Percentiles rank a stretch among this genome's conserved stretches.
phyloP scores from a whole-genome alignment of 2,329 filamentous ascomycete species.

The Penicillium sp. region DNA sequence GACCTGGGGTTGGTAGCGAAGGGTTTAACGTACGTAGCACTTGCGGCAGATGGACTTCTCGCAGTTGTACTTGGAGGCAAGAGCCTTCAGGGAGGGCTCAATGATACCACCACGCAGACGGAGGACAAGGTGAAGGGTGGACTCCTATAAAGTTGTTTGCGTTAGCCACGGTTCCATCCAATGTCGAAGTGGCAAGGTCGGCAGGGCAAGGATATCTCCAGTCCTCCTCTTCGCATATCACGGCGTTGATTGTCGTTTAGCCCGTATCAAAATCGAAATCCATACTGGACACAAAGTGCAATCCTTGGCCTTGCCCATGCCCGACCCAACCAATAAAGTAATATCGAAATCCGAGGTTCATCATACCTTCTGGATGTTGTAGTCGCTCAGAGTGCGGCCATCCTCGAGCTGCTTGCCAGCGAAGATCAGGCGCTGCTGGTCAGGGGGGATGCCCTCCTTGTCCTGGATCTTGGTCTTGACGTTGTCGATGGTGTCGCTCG shows the following conservation, averaged over 20 bases:
- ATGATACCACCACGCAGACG: constrained; percentile 99
- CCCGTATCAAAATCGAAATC: background rate
- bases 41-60: constrained; percentile 99
- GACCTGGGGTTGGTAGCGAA: background rate
- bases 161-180: constrained; percentile 36
- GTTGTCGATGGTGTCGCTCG: constrained; percentile 99
- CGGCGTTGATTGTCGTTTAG: background rate
- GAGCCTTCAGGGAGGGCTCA: constrained; percentile 97
- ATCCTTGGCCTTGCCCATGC: constrained; percentile 7
- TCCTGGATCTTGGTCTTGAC: constrained; percentile 99
- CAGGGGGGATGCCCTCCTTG: constrained; percentile 98
- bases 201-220: background rate
- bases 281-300: background rate
- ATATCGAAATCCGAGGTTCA: constrained; percentile 17
- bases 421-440: constrained; percentile 99
- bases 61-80: constrained; percentile 99
- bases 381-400: constrained; percentile 93
- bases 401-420: constrained; percentile 99
- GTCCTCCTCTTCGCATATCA: background rate
- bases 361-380: constrained; percentile 98
- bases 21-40: constrained; percentile 81
- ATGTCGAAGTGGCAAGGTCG: constrained; percentile 4
- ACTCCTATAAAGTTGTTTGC: constrained; percentile 67
- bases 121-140: constrained; percentile 96
- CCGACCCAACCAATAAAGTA: constrained; percentile 11